phyloP scores from a whole-genome alignment of 2,329 filamentous ascomycete species.

The Monosporascus sp. region DNA sequence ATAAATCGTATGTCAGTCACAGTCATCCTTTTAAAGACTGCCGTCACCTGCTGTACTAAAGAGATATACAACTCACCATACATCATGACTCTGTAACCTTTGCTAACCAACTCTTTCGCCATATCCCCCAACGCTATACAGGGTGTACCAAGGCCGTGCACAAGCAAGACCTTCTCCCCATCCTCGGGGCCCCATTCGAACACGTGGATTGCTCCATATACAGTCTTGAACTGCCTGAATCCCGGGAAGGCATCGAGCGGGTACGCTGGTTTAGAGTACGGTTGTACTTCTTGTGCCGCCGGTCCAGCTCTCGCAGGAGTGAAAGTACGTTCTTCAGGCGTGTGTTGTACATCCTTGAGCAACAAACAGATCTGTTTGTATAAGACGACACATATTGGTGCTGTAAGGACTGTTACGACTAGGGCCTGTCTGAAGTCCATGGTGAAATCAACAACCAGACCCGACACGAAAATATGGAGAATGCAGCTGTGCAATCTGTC shows the following conservation, averaged over 20 bases:
- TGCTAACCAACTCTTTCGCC: conserved; percentile 19
- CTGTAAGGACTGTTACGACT: no score
- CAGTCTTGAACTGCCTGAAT: conserved; percentile 23
- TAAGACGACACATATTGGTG: no score
- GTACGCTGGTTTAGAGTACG: conserved; percentile 11
- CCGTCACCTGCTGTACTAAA: not conserved
- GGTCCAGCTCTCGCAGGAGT: no score
- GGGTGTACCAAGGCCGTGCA: conserved; percentile 26
- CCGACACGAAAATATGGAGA: no score
- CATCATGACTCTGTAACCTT: conserved; percentile 25
- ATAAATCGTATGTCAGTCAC: conserved; percentile 1
- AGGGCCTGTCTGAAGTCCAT: no score
- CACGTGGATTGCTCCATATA: conserved; percentile 25
- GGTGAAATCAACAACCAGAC: no score
- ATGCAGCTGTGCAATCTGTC: no score
- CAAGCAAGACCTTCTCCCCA: conserved; percentile 24
- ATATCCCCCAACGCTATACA: conserved; percentile 18
- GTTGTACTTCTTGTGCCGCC: no score
- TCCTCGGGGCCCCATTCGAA: conserved; percentile 26
- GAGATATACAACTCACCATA: conserved; percentile 17
- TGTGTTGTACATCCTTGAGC: no score
- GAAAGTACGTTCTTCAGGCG: no score
- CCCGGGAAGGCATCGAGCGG: conserved; percentile 24
- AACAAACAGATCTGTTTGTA: no score
- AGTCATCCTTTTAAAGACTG: not conserved